Evolutionary conservation across 305 asterid genomes (phyloP).

Genomic region (Fraxinus angustifolia): DNA sequence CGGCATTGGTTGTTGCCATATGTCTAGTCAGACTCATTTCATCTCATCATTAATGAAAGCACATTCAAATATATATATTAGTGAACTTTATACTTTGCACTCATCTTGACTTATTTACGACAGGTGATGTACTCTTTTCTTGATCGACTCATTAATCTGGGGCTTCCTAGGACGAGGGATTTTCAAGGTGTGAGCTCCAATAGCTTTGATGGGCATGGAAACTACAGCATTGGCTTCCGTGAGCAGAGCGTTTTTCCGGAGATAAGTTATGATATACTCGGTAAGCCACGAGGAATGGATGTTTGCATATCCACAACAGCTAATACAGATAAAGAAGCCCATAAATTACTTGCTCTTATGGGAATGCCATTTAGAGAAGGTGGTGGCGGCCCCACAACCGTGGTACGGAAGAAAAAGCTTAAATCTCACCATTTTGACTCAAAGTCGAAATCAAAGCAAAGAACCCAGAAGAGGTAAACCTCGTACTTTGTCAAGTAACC

Average conservation of each 20-base stretch:
- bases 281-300: slow-evolving; percentile 94
- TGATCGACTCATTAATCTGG: slow-evolving; percentile 84
- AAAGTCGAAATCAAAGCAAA: slow-evolving; percentile 59
- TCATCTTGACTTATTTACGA: slow-evolving; percentile 20
- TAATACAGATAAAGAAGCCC: slow-evolving; percentile 71
- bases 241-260: slow-evolving; percentile 94
- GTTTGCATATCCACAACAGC: slow-evolving; percentile 90
- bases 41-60: neutral
- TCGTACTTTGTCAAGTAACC: neutral
- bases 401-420: slow-evolving; percentile 73
- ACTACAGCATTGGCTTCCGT: slow-evolving; percentile 74
- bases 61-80: neutral
- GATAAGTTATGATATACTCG: slow-evolving; percentile 58
- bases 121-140: slow-evolving; percentile 89
- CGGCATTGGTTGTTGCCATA: neutral
- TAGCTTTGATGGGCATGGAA: slow-evolving; percentile 90
- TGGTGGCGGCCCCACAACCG: slow-evolving; percentile 30
- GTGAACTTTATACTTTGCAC: neutral
- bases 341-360: slow-evolving; percentile 73
- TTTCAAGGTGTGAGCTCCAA: slow-evolving; percentile 86
- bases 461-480: slow-evolving; percentile 47
- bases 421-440: slow-evolving; percentile 87
- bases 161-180: slow-evolving; percentile 88
- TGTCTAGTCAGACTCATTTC: neutral
- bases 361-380: slow-evolving; percentile 94